Conservation (phyloP, 768 basidiomycete species). For the Steccherinum ochraceum region DNA sequence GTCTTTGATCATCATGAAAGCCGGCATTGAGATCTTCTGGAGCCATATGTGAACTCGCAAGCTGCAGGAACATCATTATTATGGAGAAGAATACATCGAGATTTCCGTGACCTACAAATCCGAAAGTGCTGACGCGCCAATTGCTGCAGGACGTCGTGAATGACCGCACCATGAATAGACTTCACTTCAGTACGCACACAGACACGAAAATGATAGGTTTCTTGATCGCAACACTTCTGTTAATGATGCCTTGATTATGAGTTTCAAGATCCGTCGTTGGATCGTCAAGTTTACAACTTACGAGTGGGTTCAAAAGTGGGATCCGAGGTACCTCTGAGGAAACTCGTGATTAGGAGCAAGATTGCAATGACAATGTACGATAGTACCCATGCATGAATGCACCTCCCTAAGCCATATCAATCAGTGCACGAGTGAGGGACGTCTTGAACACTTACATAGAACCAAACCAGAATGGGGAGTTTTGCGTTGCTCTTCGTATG, state of each 20-base stretch:
- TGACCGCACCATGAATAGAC: too few species aligned
- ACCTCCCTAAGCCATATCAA: conserved; percentile 33
- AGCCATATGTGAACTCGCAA: conserved; percentile 39
- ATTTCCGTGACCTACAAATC: conserved; percentile 44
- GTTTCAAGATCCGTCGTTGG: neutral
- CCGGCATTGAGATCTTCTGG: conserved; percentile 39
- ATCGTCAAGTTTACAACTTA: conserved; percentile 17
- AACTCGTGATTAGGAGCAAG: too few species aligned
- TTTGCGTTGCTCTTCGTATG: conserved; percentile 15
- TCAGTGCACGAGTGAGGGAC: too few species aligned
- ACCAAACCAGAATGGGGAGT: conserved; percentile 29
- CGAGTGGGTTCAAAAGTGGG: conserved; percentile 40
- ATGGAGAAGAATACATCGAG: too few species aligned
- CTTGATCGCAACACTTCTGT: conserved; percentile 36
- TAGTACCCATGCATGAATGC: conserved; percentile 38
- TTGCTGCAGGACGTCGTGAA: too few species aligned
- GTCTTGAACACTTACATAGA: conserved; percentile 21
- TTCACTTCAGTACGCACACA: too few species aligned
- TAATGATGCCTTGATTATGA: conserved; percentile 35
- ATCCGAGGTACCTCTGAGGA: conserved; percentile 39
- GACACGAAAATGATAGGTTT: conserved; percentile 55
- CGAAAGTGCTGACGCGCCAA: conserved; percentile 53
- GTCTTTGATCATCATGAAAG: conserved; percentile 45
- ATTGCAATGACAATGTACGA: too few species aligned
- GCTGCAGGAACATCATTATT: conserved; percentile 28